phyloP scores from a whole-genome alignment of 2,329 filamentous ascomycete genomes.

The Penicillium sp. region DNA sequence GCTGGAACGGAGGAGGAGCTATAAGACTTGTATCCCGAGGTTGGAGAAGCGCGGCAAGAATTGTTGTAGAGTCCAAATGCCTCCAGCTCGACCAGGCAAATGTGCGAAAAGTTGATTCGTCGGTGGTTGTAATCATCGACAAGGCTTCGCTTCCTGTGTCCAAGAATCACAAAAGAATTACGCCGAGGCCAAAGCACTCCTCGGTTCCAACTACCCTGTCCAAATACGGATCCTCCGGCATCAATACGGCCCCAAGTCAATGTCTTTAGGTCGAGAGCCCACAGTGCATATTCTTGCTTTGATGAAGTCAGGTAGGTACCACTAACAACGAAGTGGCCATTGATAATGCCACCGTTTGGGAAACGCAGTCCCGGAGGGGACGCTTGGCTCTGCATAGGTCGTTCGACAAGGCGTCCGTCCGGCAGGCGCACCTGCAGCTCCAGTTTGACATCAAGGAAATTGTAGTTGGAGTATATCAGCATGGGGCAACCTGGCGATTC shows the following conservation, averaged over 20 bases:
- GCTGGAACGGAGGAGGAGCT: conserved; percentile 68
- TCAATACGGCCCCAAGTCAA: conserved; percentile 95
- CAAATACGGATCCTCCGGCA: conserved; percentile 89
- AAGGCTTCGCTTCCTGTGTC: conserved; percentile 86
- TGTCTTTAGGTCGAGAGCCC: conserved; percentile 85
- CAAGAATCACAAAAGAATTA: conserved; percentile 93
- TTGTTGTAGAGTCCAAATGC: conserved; percentile 98
- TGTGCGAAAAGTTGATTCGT: conserved; percentile 93
- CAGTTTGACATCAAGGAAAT: conserved; percentile 94
- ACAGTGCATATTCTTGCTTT: conserved; percentile 96
- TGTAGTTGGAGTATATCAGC: conserved; percentile 99
- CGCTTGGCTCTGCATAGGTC: conserved; percentile 76
- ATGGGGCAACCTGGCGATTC: conserved; percentile 60
- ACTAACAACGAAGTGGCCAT: conserved; percentile 94
- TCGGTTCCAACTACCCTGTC: conserved; percentile 96
- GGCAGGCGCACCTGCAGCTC: conserved; percentile 85
- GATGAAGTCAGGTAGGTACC: conserved; percentile 97
- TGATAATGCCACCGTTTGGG: conserved; percentile 92
- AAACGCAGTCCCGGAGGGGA: conserved; percentile 92
- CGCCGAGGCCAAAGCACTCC: conserved; percentile 89
- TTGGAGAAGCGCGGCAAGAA: conserved; percentile 72
- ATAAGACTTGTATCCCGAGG: conserved; percentile 80
- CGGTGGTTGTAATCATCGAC: conserved; percentile 98
- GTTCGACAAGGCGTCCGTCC: conserved; percentile 81
- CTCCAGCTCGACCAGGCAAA: conserved; percentile 95